Evolutionary conservation across 2,329 filamentous ascomycete species (phyloP), one percentile per base, ranked within the genome.

Genomic region (Trichoderma sp.): DNA sequence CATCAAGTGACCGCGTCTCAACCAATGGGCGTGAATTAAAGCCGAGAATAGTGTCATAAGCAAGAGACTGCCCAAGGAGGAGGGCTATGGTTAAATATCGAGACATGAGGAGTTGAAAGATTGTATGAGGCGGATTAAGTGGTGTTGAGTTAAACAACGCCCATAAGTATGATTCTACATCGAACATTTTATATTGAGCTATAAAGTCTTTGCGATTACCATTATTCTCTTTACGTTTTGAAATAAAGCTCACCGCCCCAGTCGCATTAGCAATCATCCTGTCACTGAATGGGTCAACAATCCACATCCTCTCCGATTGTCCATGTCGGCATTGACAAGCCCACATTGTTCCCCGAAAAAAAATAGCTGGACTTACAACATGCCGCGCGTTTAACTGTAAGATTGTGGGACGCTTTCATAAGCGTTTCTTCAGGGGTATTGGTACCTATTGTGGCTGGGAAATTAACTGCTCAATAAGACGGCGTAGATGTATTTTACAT

Each of bases 1-100:
- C 79, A 18, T 87, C 84, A 1, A 88, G 74, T 1, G 82, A 82
- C 24, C 86, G 82, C 14, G 79, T 86, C 66, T 88, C 86, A 18
- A 80, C 69, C 36, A 74, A 2, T 18, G 71, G 65, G 4, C 7
- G 71, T n/a, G 72, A 62, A 24, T 71, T 73, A 70, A 77, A 80
- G 8, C 74, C 74, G 8, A 79, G 72, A n/a, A 75, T 15, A 28
- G 74, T 76, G 12, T 80, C 79, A 28, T 75, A 79, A 51, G 73
- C 73, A 24, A 73, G 28, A 6, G 34, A 73, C 1, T 64, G 63
- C 21, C 71, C 63, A 0, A 73, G 72, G 51, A 77, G 32, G 5
- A 74, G 56, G 58, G 72, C 64, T 11, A 71, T 43, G 0, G 72
- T 24, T 0, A 71, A 36, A n/a, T 15, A 1, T 68, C 18, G 36